Evolutionary conservation across 1,284 basidiomycete genomes (phyloP).

Genomic region (Pascua guehoae): DNA sequence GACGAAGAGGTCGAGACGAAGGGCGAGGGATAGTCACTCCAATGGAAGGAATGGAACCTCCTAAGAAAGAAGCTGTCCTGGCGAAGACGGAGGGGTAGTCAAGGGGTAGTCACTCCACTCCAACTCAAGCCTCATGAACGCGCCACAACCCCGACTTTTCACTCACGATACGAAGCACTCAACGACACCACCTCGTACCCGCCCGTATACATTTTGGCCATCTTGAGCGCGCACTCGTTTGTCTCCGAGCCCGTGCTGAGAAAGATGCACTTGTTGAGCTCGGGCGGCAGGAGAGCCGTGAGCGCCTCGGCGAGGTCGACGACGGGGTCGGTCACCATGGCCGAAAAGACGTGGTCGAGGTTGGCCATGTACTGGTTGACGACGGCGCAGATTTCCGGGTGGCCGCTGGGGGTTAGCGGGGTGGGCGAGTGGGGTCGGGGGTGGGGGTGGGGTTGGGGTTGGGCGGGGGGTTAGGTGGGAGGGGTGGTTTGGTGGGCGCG

Average conservation of each 20-base stretch:
- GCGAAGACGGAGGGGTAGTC: no score
- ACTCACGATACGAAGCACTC: conserved; percentile 28
- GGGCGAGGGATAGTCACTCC: no score
- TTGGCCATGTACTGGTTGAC: conserved; percentile 24
- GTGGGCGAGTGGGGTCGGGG: no score
- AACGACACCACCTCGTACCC: conserved; percentile 36
- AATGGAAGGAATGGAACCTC: no score
- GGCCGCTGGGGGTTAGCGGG: conserved; percentile 10
- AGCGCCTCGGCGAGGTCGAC: conserved; percentile 27
- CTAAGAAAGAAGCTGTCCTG: no score
- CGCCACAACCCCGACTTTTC: no score
- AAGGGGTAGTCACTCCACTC: no score
- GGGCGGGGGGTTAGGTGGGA: background rate
- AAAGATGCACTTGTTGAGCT: conserved; percentile 31
- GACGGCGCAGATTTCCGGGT: conserved; percentile 34
- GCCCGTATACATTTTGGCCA: conserved; percentile 43
- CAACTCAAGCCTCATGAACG: no score
- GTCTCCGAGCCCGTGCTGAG: conserved; percentile 37
- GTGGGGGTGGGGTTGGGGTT: no score
- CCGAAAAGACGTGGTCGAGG: conserved; percentile 40
- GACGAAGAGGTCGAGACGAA: no score
- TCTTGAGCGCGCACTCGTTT: conserved; percentile 36
- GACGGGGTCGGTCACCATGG: conserved; percentile 34
- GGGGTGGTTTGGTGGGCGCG: no score
- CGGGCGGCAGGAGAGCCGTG: conserved; percentile 22